Evolutionary conservation across 2,329 filamentous ascomycete species (phyloP).

Genomic region (Botrytis fabae): DNA sequence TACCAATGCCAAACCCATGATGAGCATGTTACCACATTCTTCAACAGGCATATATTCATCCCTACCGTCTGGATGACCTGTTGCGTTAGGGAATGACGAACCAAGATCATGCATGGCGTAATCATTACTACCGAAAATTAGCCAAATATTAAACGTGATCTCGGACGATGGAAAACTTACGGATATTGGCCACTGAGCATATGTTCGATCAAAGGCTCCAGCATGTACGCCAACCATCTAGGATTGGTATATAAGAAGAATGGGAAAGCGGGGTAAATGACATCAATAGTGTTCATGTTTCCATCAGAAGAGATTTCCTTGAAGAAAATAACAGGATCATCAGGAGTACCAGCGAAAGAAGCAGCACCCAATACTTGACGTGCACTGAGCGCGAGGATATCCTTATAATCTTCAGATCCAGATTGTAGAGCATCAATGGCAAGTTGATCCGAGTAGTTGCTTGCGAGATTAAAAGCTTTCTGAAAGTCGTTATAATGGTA

Average conservation of each 20-base stretch:
- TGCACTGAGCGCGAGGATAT: constrained; percentile 75
- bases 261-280: constrained; percentile 83
- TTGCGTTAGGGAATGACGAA: constrained; percentile 72
- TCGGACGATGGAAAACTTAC: constrained; percentile 24
- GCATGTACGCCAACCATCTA: constrained; percentile 73
- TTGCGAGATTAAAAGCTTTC: constrained; percentile 61
- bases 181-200: constrained; percentile 82
- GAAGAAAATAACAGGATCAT: constrained; percentile 72
- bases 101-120: constrained; percentile 80
- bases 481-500: constrained; percentile 77
- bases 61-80: constrained; percentile 64
- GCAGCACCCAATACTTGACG: constrained; percentile 80
- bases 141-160: background rate
- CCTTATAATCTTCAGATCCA: constrained; percentile 72
- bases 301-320: constrained; percentile 87
- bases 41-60: constrained; percentile 69
- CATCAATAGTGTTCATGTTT: constrained; percentile 82
- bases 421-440: constrained; percentile 70
- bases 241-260: constrained; percentile 88
- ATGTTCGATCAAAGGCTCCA: constrained; percentile 80
- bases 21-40: constrained; percentile 67
- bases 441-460: constrained; percentile 72
- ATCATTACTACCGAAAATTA: constrained; percentile 52
- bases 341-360: constrained; percentile 70
- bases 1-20: constrained; percentile 72